These are phyloP conservation scores for Coniochaeta ligniaria DNA, from an alignment of 2,329 filamentous ascomycete species.

Conservation along the genomic window DNA sequence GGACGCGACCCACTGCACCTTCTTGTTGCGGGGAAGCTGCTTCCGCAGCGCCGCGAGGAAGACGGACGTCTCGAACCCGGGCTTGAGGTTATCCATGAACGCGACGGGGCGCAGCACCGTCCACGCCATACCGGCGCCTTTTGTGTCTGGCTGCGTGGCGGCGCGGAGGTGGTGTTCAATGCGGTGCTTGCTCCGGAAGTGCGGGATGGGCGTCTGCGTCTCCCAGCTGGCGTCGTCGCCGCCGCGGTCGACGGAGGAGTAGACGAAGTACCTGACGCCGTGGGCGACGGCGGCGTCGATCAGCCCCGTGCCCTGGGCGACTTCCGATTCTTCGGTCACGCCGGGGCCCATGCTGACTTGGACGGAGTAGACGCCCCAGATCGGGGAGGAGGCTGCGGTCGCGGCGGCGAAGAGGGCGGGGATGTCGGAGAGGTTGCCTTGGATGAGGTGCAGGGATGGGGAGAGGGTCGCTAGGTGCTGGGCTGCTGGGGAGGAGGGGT, in stretches of 20 bases:
- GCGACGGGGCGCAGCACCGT: slow-evolving; percentile 55
- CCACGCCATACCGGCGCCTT: too few relatives aligned
- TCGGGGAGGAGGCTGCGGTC: slow-evolving; percentile 14
- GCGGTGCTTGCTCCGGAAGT: slow-evolving; percentile 54
- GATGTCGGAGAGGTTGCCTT: slow-evolving; percentile 13
- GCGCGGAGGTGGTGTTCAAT: slow-evolving; percentile 57
- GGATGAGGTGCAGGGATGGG: slow-evolving; percentile 24
- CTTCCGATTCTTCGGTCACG: slow-evolving; percentile 26
- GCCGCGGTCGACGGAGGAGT: slow-evolving; percentile 57
- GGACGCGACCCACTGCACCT: slow-evolving; percentile 32
- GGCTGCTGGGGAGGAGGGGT: slow-evolving; percentile 36
- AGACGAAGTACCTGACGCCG: slow-evolving; percentile 54
- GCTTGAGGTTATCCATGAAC: slow-evolving; percentile 50
- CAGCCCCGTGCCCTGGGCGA: slow-evolving; percentile 47
- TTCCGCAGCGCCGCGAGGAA: slow-evolving; percentile 26
- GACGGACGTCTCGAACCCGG: slow-evolving; percentile 25
- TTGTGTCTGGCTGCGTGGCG: too few relatives aligned
- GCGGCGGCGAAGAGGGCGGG: slow-evolving; percentile 9
- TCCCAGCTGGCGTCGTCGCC: slow-evolving; percentile 41
- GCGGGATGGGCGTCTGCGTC: slow-evolving; percentile 47
- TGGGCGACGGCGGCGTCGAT: slow-evolving; percentile 49
- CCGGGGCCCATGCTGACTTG: slow-evolving; percentile 25
- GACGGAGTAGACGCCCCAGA: slow-evolving; percentile 58
- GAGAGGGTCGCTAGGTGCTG: slow-evolving; percentile 37
- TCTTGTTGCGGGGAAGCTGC: slow-evolving; percentile 19